Evolutionary conservation across 768 basidiomycete species (phyloP).

Genomic region (Pleurotus giganteus): DNA sequence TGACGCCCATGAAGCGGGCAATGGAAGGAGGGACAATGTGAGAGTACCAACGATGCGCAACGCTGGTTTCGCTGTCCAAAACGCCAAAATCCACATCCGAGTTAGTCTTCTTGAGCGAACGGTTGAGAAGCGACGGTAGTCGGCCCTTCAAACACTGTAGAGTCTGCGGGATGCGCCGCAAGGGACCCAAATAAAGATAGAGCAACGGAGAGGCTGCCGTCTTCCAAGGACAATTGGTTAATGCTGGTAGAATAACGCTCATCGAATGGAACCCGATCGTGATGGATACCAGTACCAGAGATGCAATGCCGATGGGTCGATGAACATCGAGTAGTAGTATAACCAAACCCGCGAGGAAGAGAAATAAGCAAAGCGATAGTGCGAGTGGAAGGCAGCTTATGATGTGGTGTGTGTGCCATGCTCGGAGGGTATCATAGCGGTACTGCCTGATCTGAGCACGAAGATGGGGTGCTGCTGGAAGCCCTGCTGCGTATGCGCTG

Average conservation of each 20-base stretch:
- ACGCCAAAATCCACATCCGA: background rate
- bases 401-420: constrained; percentile 18
- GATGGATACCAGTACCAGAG: constrained; percentile 12
- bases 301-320: constrained; percentile 13
- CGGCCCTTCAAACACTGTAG: background rate
- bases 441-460: constrained; percentile 15
- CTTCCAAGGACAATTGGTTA: constrained; percentile 21
- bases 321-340: constrained; percentile 17
- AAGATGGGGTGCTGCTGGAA: constrained; percentile 11
- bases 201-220: constrained; percentile 17
- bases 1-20: too few relatives aligned
- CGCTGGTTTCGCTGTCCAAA: background rate
- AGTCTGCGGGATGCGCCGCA: background rate
- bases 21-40: too few relatives aligned
- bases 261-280: constrained; percentile 15
- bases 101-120: background rate
- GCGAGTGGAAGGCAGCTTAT: constrained; percentile 17
- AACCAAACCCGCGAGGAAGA: constrained; percentile 18
- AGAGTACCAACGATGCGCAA: too few relatives aligned
- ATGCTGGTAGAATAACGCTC: constrained; percentile 17
- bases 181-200: constrained; percentile 11
- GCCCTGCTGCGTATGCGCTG: constrained; percentile 11
- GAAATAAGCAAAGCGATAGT: constrained; percentile 18
- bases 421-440: constrained; percentile 14
- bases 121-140: background rate